These are phyloP conservation scores for Botrytis squamosa DNA, from an alignment of 2,329 filamentous ascomycete genomes.

Conservation along the genomic window DNA sequence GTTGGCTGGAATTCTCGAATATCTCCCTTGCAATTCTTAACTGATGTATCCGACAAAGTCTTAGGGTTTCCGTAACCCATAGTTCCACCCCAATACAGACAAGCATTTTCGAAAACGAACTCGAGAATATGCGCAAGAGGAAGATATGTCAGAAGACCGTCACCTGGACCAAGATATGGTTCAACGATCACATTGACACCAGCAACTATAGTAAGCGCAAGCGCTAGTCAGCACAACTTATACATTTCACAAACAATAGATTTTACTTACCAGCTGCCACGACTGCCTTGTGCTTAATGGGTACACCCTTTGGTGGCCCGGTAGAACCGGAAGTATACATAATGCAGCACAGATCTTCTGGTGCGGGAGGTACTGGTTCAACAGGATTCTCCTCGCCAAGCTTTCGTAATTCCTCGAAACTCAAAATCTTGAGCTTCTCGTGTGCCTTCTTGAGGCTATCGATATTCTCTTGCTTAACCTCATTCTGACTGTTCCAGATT, in stretches of 20 bases:
- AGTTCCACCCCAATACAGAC: conserved; percentile 82
- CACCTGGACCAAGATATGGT: conserved; percentile 71
- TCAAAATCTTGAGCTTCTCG: conserved; percentile 51
- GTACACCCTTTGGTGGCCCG: conserved; percentile 84
- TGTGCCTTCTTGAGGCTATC: conserved; percentile 54
- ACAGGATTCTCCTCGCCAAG: conserved; percentile 59
- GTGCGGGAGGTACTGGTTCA: conserved; percentile 68
- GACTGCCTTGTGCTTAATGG: conserved; percentile 78
- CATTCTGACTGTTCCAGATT: conserved; percentile 53
- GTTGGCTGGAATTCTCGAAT: conserved; percentile 89
- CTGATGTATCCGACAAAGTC: conserved; percentile 80
- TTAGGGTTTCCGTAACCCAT: conserved; percentile 90
- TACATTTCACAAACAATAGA: conserved; percentile 49
- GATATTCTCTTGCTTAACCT: conserved; percentile 48
- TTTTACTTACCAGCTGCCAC: conserved; percentile 74
- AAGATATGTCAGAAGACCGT: conserved; percentile 83
- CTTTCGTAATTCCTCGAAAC: conserved; percentile 51
- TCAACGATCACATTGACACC: conserved; percentile 77
- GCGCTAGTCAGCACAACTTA: conserved; percentile 8
- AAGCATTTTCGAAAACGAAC: conserved; percentile 89
- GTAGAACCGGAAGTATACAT: conserved; percentile 89
- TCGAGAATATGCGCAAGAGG: conserved; percentile 95
- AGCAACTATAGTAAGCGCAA: conserved; percentile 53
- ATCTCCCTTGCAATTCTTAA: conserved; percentile 87
- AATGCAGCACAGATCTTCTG: conserved; percentile 77